Evolutionary conservation across 2,329 filamentous ascomycete genomes (phyloP).

Genomic region (Elsinoe batatas): DNA sequence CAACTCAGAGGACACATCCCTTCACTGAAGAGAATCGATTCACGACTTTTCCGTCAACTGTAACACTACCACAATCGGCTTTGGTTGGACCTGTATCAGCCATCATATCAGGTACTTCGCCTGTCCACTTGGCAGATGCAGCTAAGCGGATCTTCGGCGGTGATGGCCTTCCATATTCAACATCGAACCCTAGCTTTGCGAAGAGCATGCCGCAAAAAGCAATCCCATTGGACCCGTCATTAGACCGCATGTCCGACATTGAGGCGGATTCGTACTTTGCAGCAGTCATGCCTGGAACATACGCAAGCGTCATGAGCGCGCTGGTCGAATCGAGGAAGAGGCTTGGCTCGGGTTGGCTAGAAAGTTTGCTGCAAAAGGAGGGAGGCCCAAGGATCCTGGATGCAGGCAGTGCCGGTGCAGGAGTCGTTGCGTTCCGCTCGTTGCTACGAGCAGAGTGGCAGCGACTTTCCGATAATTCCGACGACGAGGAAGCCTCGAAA

Average conservation of each 20-base stretch:
- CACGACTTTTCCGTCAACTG: constrained; percentile 60
- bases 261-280: constrained; percentile 66
- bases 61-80: constrained; percentile 61
- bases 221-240: constrained; percentile 53
- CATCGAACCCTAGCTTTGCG: constrained; percentile 53
- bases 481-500: constrained; percentile 16
- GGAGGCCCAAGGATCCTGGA: constrained; percentile 61
- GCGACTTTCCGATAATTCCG: constrained; percentile 42
- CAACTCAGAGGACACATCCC: constrained; percentile 55
- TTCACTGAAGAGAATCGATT: constrained; percentile 66
- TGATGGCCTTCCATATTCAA: constrained; percentile 62
- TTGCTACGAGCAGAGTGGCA: constrained; percentile 75
- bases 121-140: constrained; percentile 63
- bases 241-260: constrained; percentile 61
- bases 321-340: constrained; percentile 66
- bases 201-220: constrained; percentile 52
- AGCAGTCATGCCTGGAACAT: constrained; percentile 59
- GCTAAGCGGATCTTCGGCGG: constrained; percentile 72
- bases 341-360: constrained; percentile 61
- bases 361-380: constrained; percentile 49
- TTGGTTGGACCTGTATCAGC: constrained; percentile 60
- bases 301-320: constrained; percentile 56
- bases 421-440: constrained; percentile 65
- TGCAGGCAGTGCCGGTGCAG: constrained; percentile 63
- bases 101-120: constrained; percentile 53